Evolutionary conservation across 2,329 filamentous ascomycete genomes (phyloP).

Genomic region (Biscogniauxia sp.): DNA sequence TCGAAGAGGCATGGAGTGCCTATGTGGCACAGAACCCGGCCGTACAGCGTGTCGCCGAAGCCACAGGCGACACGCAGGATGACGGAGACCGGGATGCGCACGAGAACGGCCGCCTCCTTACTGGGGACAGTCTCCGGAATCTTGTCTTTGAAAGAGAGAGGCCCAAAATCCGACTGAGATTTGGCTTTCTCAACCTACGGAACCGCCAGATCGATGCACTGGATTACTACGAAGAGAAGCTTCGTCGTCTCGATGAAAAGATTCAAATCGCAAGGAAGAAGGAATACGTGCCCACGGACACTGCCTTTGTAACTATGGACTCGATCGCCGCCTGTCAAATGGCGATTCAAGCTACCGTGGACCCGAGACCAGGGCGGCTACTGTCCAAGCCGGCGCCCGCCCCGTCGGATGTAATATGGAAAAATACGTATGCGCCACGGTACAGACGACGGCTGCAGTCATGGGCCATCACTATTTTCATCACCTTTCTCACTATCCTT

Average conservation of each 20-base stretch:
- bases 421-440: constrained; percentile 82
- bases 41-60: constrained; percentile 21
- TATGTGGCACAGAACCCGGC: constrained; percentile 60
- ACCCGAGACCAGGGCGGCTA: constrained; percentile 82
- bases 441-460: constrained; percentile 70
- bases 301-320: constrained; percentile 97
- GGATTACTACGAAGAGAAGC: constrained; percentile 87
- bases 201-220: constrained; percentile 82
- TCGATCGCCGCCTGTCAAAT: constrained; percentile 91
- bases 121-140: constrained; percentile 40
- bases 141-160: constrained; percentile 45
- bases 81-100: constrained; percentile 30
- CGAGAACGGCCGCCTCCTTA: constrained; percentile 53
- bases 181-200: constrained; percentile 71
- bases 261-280: constrained; percentile 70
- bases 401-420: constrained; percentile 92
- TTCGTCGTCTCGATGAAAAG: constrained; percentile 74
- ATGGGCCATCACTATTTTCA: constrained; percentile 81
- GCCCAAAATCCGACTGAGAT: constrained; percentile 73
- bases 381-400: constrained; percentile 84
- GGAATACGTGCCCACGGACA: constrained; percentile 72
- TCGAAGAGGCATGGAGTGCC: constrained; percentile 82
- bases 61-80: constrained; percentile 13
- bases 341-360: constrained; percentile 91
- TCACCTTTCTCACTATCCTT: constrained; percentile 78